Evolutionary conservation across 495 filamentous ascomycete genomes (phyloP).

Genomic region (Parathielavia appendiculata): DNA sequence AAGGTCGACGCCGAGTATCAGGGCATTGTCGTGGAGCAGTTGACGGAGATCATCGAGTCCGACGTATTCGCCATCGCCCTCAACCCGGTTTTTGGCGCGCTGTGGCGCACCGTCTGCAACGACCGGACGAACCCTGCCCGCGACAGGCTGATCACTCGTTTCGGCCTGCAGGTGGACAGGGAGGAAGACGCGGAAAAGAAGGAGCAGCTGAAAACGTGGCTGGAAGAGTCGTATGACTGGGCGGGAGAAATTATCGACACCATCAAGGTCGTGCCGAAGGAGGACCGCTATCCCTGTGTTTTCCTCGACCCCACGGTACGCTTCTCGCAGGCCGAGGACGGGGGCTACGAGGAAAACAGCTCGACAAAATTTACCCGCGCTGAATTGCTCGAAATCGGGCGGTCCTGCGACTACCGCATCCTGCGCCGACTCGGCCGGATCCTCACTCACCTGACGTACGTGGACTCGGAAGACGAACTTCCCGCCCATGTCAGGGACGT

Average conservation of each 20-base stretch:
- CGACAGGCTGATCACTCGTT: conserved; percentile 35
- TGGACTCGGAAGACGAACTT: conserved; percentile 35
- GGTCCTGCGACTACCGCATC: conserved; percentile 41
- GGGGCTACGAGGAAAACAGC: conserved; percentile 19
- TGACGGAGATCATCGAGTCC: conserved; percentile 37
- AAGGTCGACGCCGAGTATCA: conserved; percentile 32
- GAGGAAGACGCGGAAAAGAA: conserved; percentile 31
- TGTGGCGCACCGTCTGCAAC: conserved; percentile 46
- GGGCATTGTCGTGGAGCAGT: conserved; percentile 28
- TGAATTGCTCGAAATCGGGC: conserved; percentile 44
- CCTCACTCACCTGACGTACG: conserved; percentile 41
- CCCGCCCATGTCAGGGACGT: conserved; percentile 36
- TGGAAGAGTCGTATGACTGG: conserved; percentile 46
- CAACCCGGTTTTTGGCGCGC: conserved; percentile 45
- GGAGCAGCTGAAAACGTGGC: conserved; percentile 38
- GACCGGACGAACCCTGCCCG: conserved; percentile 37
- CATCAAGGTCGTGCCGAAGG: conserved; percentile 41
- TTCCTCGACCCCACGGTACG: conserved; percentile 43
- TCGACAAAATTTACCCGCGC: conserved; percentile 33
- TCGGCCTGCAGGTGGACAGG: conserved; percentile 33
- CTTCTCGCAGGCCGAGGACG: conserved; percentile 23
- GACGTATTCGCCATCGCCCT: conserved; percentile 39
- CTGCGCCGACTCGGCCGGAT: conserved; percentile 39
- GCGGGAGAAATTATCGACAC: conserved; percentile 36
- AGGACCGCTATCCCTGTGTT: conserved; percentile 47